phyloP scores from a whole-genome alignment of 2,329 filamentous ascomycete genomes.

The Chaetomiaceae sp. region DNA sequence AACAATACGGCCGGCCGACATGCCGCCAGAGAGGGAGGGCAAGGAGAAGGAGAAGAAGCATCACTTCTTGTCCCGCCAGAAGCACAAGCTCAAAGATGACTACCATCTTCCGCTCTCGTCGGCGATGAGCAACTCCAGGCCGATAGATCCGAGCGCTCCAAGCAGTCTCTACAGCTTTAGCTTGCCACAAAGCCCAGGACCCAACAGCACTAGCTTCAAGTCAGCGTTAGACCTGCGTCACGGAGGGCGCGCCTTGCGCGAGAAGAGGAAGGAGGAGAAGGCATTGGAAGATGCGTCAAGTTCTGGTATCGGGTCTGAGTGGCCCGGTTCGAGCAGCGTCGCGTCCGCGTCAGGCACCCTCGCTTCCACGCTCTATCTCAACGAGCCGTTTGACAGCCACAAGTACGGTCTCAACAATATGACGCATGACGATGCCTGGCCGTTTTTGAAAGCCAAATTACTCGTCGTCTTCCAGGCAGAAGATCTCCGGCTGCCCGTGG shows the following conservation, averaged over 20 bases:
- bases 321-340: constrained; percentile 47
- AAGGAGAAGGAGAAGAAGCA: constrained; percentile 74
- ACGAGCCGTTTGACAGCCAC: constrained; percentile 47
- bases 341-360: constrained; percentile 37
- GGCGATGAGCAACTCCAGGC: constrained; percentile 68
- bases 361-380: constrained; percentile 40
- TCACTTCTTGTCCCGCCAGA: constrained; percentile 72
- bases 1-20: constrained; percentile 62
- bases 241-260: constrained; percentile 66
- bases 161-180: constrained; percentile 75
- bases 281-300: constrained; percentile 45
- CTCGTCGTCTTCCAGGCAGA: constrained; percentile 77
- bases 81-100: constrained; percentile 71
- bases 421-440: constrained; percentile 74
- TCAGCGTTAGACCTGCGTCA: constrained; percentile 74
- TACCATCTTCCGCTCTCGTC: constrained; percentile 67
- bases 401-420: constrained; percentile 65
- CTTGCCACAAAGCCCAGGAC: constrained; percentile 63
- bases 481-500: constrained; percentile 70
- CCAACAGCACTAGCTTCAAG: constrained; percentile 64
- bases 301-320: constrained; percentile 36
- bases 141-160: constrained; percentile 67
- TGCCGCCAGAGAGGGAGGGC: constrained; percentile 43
- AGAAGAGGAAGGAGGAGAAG: constrained; percentile 71
- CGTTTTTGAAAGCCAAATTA: constrained; percentile 68